Base-by-base conservation (phyloP, 108 stramenopile genomes). In the Discostella stelligeroides region DNA sequence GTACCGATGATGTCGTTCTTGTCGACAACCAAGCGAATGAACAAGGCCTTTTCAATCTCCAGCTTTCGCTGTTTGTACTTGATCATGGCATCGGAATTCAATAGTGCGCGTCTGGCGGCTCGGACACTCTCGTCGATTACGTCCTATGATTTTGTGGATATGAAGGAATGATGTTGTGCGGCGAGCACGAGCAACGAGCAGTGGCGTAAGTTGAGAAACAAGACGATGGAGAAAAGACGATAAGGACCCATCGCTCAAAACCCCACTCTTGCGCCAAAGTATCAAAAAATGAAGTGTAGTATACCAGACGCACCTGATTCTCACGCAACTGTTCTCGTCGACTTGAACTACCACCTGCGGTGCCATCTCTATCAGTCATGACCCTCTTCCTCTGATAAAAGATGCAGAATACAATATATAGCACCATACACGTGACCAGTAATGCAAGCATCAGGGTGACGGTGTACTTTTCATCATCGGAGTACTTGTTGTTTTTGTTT, bases 1-100 rank as follows among this genome's bases (percentile, higher is more conserved):
- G 17, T 5, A 17, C n/a, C 45, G 45, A 46, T 5, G 45, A 7
- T 23, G 18, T 49, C 48, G 11, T 49, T 17, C 11, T 66, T 29
- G 12, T 64, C 56, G 45, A 71, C 76, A 39, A 78, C 47, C 21
- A 70, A 39, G 29, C 59, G 59, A 13, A 57, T 58, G 39, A 50
- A 40, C 59, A 78, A 41, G 0, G 56, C 69, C 39, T 38, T 51
- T 18, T 53, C 29, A 54, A 78, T 78, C 47, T 60, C 54, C 18
- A 23, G 14, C 65, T 61, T 78, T 48, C 76, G 21, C 27, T 66
- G 48, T 24, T 78, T 63, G 63, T 70, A 53, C 50, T 70, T 78
- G 3, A 28, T 6, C 14, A 11, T 39, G 49, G 46, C 56, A 10
- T 60, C 49, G 1, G 13, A 38, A 45, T 78, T 43, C 14, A 7